A percentile compares a stretch with the other conserved stretches of the same genome.
These are phyloP conservation scores for Sphagnum contortum DNA, from an alignment of 225 moss, liverwort and hornwort species.

Conservation along the genomic window DNA sequence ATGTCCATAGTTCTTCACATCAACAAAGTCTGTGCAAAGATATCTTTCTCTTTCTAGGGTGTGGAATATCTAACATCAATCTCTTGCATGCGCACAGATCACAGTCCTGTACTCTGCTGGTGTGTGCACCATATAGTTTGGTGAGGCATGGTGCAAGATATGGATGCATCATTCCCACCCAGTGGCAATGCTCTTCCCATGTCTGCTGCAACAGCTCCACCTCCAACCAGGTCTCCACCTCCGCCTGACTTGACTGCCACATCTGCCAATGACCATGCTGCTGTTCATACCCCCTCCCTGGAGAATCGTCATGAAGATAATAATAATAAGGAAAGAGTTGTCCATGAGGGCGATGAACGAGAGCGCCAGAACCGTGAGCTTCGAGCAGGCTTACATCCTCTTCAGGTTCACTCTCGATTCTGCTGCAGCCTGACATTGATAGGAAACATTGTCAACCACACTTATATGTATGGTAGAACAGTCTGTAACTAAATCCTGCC, in stretches of 20 bases:
- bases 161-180: too few species aligned
- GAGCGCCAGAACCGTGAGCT: conserved; percentile 81
- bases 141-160: too few species aligned
- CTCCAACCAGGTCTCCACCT: background rate
- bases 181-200: background rate
- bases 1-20: too few species aligned
- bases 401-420: conserved; percentile 36
- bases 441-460: background rate
- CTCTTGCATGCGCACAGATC: too few species aligned
- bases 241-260: background rate
- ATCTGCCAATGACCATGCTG: background rate
- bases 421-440: background rate
- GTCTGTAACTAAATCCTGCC: too few species aligned
- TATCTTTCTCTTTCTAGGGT: too few species aligned
- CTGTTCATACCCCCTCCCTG: conserved; percentile 2
- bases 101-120: too few species aligned
- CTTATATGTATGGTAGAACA: background rate
- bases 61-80: too few species aligned
- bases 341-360: conserved; percentile 75
- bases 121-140: too few species aligned
- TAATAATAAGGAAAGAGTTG: conserved; percentile 72
- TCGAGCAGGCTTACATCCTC: conserved; percentile 68
- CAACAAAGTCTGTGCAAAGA: too few species aligned
- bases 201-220: conserved; percentile 4
- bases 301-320: conserved; percentile 19